phyloP scores from a whole-genome alignment of 2,329 filamentous ascomycete species.

The Escovopsis sp. region DNA sequence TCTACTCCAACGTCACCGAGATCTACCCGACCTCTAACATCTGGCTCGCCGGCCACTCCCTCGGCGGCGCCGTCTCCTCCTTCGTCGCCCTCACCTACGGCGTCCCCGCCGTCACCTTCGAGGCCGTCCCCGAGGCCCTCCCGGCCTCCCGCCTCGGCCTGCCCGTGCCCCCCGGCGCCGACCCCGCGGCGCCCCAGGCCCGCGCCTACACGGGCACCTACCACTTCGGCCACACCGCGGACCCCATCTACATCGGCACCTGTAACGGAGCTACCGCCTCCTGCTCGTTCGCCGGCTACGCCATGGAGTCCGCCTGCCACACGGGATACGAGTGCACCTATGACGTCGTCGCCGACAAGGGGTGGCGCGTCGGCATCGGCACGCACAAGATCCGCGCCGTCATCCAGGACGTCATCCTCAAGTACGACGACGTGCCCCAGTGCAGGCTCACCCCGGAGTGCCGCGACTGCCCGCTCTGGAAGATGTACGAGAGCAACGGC shows the following conservation, averaged over 20 bases:
- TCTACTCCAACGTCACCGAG: conserved; percentile 84
- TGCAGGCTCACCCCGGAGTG: conserved; percentile 68
- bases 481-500: conserved; percentile 85
- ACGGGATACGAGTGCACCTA: conserved; percentile 79
- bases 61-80: conserved; percentile 81
- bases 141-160: conserved; percentile 73
- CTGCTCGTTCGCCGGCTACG: conserved; percentile 85
- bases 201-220: conserved; percentile 61
- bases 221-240: conserved; percentile 91
- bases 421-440: conserved; percentile 65
- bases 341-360: conserved; percentile 80
- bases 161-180: conserved; percentile 64
- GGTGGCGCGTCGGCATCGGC: conserved; percentile 80
- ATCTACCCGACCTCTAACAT: conserved; percentile 72
- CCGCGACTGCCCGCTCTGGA: conserved; percentile 83
- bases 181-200: conserved; percentile 55
- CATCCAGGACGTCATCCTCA: conserved; percentile 72
- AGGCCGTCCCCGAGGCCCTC: conserved; percentile 82
- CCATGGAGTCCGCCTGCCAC: conserved; percentile 85
- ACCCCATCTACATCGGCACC: conserved; percentile 85
- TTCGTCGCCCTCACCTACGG: conserved; percentile 84
- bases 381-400: conserved; percentile 84
- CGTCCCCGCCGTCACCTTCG: conserved; percentile 78
- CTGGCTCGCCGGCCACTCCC: conserved; percentile 84
- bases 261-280: conserved; percentile 82